Conservation (phyloP, 2,329 filamentous ascomycete species). For the Ophiostoma populinum region DNA sequence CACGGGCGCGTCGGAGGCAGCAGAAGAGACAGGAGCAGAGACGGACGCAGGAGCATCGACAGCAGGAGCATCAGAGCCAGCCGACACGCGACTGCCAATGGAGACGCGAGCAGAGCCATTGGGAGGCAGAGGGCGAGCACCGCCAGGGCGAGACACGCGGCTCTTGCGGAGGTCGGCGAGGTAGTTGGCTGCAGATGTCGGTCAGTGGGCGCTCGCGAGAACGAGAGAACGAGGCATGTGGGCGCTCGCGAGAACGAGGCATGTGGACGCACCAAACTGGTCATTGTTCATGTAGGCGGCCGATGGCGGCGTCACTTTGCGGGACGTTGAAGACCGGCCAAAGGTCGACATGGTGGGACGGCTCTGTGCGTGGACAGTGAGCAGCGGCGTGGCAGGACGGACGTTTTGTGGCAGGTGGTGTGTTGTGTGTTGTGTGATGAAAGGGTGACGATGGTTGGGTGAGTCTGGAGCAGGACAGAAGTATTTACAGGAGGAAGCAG, state of each 20-base stretch:
- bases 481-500: not conserved
- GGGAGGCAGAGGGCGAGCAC: slow-evolving; percentile 45
- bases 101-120: slow-evolving; percentile 14
- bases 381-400: not conserved
- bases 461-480: not conserved
- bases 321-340: slow-evolving; percentile 3
- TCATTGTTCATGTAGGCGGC: slow-evolving; percentile 49
- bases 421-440: too few relatives aligned
- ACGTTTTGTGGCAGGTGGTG: not conserved
- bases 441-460: too few relatives aligned
- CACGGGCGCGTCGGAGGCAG: slow-evolving; percentile 11
- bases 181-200: slow-evolving; percentile 42
- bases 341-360: slow-evolving; percentile 18
- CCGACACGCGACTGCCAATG: slow-evolving; percentile 4
- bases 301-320: slow-evolving; percentile 32
- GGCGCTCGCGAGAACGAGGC: not conserved
- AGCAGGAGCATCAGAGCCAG: not conserved
- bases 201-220: too few relatives aligned
- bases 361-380: not conserved
- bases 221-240: too few relatives aligned
- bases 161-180: slow-evolving; percentile 53
- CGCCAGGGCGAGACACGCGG: slow-evolving; percentile 49
- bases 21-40: slow-evolving; percentile 14
- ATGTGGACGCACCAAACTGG: slow-evolving; percentile 32
- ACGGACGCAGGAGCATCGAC: not conserved